Base-by-base conservation (phyloP, 78 protist genomes). In the Dictyostelium capitatum region DNA sequence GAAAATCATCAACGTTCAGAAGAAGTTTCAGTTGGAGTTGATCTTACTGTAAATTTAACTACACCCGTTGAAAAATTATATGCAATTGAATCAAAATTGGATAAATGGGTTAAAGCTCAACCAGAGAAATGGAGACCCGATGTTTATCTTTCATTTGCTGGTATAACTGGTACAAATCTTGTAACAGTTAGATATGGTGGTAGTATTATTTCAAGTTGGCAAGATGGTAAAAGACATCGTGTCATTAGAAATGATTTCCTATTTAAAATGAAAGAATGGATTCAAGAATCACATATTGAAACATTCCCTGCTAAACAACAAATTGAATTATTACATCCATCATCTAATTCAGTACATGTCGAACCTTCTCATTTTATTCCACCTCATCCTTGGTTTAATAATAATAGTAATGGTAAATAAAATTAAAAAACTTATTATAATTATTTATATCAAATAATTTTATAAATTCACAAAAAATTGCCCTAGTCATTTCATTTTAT, bases 1-100 rank as follows among this genome's bases (percentile, higher is more conserved):
- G 93, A 87, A 50, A 87, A 87, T 51, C 84, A 77, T 50, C 93
- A 87, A 78, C n/a, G 93, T 30, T 87, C 93, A 0, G 93, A 87
- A 77, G 93, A 87, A 37, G 83, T 65, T 50, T 46, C 79, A 51
- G 80, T 87, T 20, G 83, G 85, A 6, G 48, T 87, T 30, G 93
- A 87, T 48, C 47, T 87, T 0, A 28, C 73, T 7, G 56, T 87
- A 0, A 77, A 87, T 74, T 87, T 87, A 32, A 87, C 14, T 28
- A 87, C 93, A 10, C 93, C 93, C 1, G 79, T 87, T 43, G 93
- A 87, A 25, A 87, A 87, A 48, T 62, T 87, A 6, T 87, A 87
- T 25, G 19, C 19, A 8, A 25, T 87, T 53, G 93, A 87, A 50
- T 56, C 93, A 0, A 87, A 87, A 54, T 57, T 87, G 14, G 93